Evolutionary conservation across 768 basidiomycete species (phyloP), one percentile per base, ranked within the genome.

Genomic region (Rickenella mellea): DNA sequence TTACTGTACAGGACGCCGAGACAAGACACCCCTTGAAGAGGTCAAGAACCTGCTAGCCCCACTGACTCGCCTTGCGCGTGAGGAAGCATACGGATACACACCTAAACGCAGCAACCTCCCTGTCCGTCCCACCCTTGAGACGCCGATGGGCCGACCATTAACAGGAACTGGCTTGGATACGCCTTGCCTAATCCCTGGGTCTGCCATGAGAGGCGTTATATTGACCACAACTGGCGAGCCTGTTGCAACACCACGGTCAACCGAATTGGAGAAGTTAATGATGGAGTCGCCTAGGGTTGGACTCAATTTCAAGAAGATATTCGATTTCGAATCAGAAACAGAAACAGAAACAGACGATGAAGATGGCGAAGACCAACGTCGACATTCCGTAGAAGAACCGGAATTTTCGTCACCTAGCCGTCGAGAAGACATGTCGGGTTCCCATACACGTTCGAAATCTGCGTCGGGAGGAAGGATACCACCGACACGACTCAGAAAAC

Each of bases 201-300:
- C 63, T 9, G 68, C 68, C 11, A 69, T 69, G 68, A 66, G 67
- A 48, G 68, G 88, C 2, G 83, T 91, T 28, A 69, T 91, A 24
- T 67, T 89, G 27, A 88, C 88, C 0, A 66, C 79, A 6, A 88
- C 88, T 0, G 87, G 88, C 6, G 78, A 88, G 54, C 65, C 70
- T 1, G 65, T 90, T 6, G 68, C 74, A 3, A 91, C 87, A 10
- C 87, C 87, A 1, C 67, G 73, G 2, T 82, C 81, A 0, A 64
- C 69, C 0, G 81, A 83, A 52, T 66, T 88, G 0, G 71, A 71
- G 2, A 77, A 73, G 27, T 66, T 87, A 2, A 83, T 89, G 51
- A 69, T 75, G 24, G 69, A 72, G 30, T 80, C 80, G 6, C 86
- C 86, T 0, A 78, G 70, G 46, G 76, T 83, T 28, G 78, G 77